A percentile compares a stretch with the other conserved stretches of the same genome.
Conservation (phyloP, 192 early-diverging fungal species). For the Gigaspora rosea region DNA sequence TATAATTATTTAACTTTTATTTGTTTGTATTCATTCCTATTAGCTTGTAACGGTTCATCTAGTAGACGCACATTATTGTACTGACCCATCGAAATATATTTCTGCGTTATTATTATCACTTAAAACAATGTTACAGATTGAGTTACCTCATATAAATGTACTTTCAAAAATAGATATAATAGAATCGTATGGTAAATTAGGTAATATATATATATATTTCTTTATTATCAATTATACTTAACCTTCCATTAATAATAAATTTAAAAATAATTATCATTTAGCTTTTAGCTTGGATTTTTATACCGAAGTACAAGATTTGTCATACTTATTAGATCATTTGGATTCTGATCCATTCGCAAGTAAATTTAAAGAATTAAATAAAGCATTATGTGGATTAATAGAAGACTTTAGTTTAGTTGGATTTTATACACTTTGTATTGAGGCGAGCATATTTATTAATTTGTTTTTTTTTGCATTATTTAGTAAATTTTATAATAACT, state of each 20-base stretch:
- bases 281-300: slow-evolving; percentile 94
- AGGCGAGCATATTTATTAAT: slow-evolving; percentile 27
- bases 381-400: slow-evolving; percentile 85
- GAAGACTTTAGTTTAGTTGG: slow-evolving; percentile 91
- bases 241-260: background rate
- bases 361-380: slow-evolving; percentile 72
- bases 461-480: background rate
- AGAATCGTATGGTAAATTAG: slow-evolving; percentile 70
- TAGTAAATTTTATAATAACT: background rate
- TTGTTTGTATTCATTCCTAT: background rate
- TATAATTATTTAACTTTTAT: slow-evolving; percentile 1
- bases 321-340: slow-evolving; percentile 75
- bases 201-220: slow-evolving; percentile 34
- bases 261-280: slow-evolving; percentile 28
- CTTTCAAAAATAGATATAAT: slow-evolving; percentile 94
- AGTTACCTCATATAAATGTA: slow-evolving; percentile 96
- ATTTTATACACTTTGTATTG: slow-evolving; percentile 81
- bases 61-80: slow-evolving; percentile 90
- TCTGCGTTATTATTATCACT: slow-evolving; percentile 86
- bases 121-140: slow-evolving; percentile 91
- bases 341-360: slow-evolving; percentile 70
- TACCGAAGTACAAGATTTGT: slow-evolving; percentile 90
- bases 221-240: background rate
- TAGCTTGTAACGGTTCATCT: slow-evolving; percentile 81
- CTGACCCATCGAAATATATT: slow-evolving; percentile 91